Evolutionary conservation across 2,329 filamentous ascomycete species (phyloP).

Genomic region (Stenocarpella maydis): DNA sequence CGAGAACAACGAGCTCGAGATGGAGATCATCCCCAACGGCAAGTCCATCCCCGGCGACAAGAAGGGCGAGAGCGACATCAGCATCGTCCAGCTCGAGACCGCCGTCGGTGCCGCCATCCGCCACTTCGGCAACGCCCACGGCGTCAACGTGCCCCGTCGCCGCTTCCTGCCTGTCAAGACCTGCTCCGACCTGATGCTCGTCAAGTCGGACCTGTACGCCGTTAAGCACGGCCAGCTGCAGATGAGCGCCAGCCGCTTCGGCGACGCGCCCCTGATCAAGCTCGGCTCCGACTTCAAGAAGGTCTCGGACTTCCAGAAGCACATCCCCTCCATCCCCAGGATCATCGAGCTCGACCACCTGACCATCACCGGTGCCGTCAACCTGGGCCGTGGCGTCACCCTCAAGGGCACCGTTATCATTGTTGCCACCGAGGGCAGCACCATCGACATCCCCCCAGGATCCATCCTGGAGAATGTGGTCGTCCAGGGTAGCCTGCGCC

Average conservation of each 20-base stretch:
- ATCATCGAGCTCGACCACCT: constrained; percentile 93
- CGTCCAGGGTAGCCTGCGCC: constrained; percentile 91
- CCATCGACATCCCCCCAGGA: constrained; percentile 96
- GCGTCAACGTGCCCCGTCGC: constrained; percentile 96
- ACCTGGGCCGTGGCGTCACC: constrained; percentile 93
- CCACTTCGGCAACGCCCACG: constrained; percentile 98
- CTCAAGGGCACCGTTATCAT: constrained; percentile 99
- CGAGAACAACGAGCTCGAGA: constrained; percentile 96
- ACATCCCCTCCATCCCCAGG: constrained; percentile 87
- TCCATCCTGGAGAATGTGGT: constrained; percentile 99
- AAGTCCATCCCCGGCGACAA: constrained; percentile 99
- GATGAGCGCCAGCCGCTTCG: constrained; percentile 96
- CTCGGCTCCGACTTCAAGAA: constrained; percentile 99
- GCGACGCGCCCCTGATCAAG: constrained; percentile 97
- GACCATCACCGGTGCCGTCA: constrained; percentile 97
- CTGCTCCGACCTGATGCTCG: constrained; percentile 98
- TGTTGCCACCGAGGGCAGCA: constrained; percentile 95
- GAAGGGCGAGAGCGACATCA: constrained; percentile 99
- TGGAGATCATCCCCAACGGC: constrained; percentile 99
- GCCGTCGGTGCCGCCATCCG: constrained; percentile 98
- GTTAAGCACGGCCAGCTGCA: constrained; percentile 98
- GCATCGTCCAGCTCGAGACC: constrained; percentile 97
- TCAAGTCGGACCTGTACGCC: constrained; percentile 99
- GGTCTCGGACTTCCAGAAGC: constrained; percentile 94
- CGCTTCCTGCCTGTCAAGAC: constrained; percentile 99